Conservation (phyloP, 345 rosid species). For the Lumnitzera racemosa region DNA sequence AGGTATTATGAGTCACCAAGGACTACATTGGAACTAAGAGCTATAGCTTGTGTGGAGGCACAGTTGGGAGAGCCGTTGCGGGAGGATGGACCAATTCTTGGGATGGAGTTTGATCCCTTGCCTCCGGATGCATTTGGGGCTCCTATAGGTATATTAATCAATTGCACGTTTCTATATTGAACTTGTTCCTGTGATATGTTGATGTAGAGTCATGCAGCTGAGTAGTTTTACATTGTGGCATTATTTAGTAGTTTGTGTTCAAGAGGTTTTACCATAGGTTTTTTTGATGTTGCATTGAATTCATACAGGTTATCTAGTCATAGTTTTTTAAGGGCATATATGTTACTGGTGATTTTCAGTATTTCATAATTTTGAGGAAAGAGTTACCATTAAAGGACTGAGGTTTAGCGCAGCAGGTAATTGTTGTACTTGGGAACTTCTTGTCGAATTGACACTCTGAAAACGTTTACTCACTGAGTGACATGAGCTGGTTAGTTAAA, state of each 20-base stretch:
- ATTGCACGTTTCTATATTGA: not conserved
- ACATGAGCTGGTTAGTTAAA: too few species aligned
- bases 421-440: too few species aligned
- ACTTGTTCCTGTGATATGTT: not conserved
- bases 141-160: slow-evolving; percentile 57
- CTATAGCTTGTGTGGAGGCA: slow-evolving; percentile 84
- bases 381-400: too few species aligned
- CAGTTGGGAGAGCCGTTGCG: slow-evolving; percentile 94
- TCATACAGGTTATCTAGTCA: too few species aligned
- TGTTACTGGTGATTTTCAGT: too few species aligned
- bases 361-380: too few species aligned
- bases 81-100: slow-evolving; percentile 95
- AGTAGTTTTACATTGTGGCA: not conserved
- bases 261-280: not conserved
- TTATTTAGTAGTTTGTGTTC: not conserved
- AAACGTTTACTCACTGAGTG: too few species aligned
- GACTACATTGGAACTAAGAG: slow-evolving; percentile 77
- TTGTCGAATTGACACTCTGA: too few species aligned
- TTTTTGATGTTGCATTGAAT: too few species aligned
- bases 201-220: not conserved
- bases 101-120: slow-evolving; percentile 93
- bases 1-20: slow-evolving; percentile 58
- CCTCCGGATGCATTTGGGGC: slow-evolving; percentile 96
- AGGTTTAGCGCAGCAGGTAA: too few species aligned
- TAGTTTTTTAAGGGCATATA: too few species aligned